Percentiles rank a stretch among this genome's conserved stretches.
These are phyloP conservation scores for Hirsutella thompsonii DNA, from an alignment of 2,329 filamentous ascomycete species.

Conservation along the genomic window DNA sequence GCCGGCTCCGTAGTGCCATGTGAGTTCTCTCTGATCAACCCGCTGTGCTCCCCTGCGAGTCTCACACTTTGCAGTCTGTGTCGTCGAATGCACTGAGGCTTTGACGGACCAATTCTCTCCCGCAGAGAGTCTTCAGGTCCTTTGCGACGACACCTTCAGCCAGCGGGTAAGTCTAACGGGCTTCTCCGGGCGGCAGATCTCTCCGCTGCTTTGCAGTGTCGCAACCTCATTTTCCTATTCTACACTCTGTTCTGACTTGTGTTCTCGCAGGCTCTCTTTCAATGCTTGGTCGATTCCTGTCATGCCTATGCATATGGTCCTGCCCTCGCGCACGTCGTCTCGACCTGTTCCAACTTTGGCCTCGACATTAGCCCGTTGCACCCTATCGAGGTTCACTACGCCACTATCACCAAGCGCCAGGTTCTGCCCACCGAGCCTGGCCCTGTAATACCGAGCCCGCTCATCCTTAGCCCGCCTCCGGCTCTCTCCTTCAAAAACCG, in stretches of 20 bases:
- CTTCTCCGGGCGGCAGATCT: too few relatives aligned
- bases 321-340: constrained; percentile 14
- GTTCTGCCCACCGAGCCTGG: constrained; percentile 1
- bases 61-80: constrained; percentile 1
- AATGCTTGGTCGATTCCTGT: constrained; percentile 17
- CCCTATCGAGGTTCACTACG: constrained; percentile 15
- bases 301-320: constrained; percentile 13
- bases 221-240: neutral
- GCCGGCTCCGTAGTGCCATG: neutral
- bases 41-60: neutral
- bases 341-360: constrained; percentile 14
- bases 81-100: constrained; percentile 7
- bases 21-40: neutral
- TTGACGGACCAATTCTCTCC: constrained; percentile 3
- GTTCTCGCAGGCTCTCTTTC: constrained; percentile 14
- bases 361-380: constrained; percentile 15
- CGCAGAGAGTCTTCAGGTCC: neutral
- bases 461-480: neutral
- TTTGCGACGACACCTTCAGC: constrained; percentile 7
- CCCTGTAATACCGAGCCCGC: constrained; percentile 1
- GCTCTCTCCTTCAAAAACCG: constrained; percentile 8
- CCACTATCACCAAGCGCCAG: constrained; percentile 4
- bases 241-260: neutral
- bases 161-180: constrained; percentile 15
- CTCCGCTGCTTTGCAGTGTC: too few relatives aligned